A percentile compares a stretch with the other conserved stretches of the same genome.
Evolutionary conservation across 345 rosid species (phyloP).

Genomic region (Euphorbia peplus): DNA sequence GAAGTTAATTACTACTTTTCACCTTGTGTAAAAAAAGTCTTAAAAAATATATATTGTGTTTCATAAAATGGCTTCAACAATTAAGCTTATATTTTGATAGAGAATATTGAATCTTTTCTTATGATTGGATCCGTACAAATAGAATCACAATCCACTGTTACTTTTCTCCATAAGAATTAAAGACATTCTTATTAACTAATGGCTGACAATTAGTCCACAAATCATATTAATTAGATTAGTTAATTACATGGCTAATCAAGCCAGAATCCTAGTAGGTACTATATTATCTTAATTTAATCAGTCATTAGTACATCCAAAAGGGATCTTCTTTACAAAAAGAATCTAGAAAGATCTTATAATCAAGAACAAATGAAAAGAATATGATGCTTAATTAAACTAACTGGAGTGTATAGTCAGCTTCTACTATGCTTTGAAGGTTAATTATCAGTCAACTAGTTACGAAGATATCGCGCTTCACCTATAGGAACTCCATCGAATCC

Average conservation of each 20-base stretch:
- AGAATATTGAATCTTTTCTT: constrained; percentile 11
- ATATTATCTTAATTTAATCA: constrained; percentile 12
- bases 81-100: constrained; percentile 19
- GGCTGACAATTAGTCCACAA: not conserved
- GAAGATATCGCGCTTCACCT: too few species aligned
- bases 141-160: constrained; percentile 13
- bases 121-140: constrained; percentile 21
- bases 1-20: too few species aligned
- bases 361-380: constrained; percentile 16
- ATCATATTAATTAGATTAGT: constrained; percentile 2
- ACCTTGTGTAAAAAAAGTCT: too few species aligned
- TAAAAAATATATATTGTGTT: constrained; percentile 27
- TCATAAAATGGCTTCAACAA: constrained; percentile 27
- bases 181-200: constrained; percentile 8
- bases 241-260: constrained; percentile 19
- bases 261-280: constrained; percentile 23
- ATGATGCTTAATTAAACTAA: constrained; percentile 33
- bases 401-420: constrained; percentile 53
- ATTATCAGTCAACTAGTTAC: constrained; percentile 28
- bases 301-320: constrained; percentile 1
- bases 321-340: constrained; percentile 25
- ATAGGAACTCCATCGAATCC: too few species aligned
- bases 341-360: constrained; percentile 15
- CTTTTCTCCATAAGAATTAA: not conserved
- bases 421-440: constrained; percentile 26